Base-by-base conservation (phyloP, 129 eudicot genomes). In the Tagetes erecta region DNA sequence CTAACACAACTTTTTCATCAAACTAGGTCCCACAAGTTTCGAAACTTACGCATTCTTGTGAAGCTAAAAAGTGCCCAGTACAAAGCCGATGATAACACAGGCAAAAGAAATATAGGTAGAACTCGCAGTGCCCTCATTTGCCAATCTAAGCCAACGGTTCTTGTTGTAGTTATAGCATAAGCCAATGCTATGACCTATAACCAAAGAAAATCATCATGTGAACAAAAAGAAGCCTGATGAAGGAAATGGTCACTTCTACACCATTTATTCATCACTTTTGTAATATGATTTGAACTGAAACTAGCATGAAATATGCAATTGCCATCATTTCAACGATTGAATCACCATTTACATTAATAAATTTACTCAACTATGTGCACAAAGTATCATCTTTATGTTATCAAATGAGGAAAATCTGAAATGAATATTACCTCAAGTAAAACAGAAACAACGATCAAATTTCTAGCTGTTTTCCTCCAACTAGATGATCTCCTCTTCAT, bases 21-120 rank as follows among this genome's bases (percentile, higher is more conserved):
- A 72, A 42, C 44, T 30, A 13, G 6, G 50, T 40, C 44, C 27
- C 27, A 64, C 10, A 51, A 35, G 8, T 50, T 55, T 76, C 35
- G 40, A 45, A 55, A 77, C 98, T 82, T 84, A 92, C 98, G 63
- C 85, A 87, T 86, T 81, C 63, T 90, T 57, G 80, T 79, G 83
- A 83, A 86, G 86, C 83, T 81, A 63, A 79, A 68, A 45, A 86
- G 63, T 42, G 84, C 84, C 68, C 89, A 80, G 65, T 90, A 88
- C 70, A 78, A 69, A 75, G 86, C 68, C n/a, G 80, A 76, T 36
- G 85, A 83, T 56, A 87, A 65, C 50, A 76, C 86, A 34, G 96
- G 98, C 77, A 90, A 72, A 78, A 90, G 86, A 80, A 93, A 93
- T 83, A 93, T 87, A 13, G 96, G 98, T 77, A 86, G 78, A 64